A percentile compares a stretch with the other conserved stretches of the same genome.
phyloP scores from a whole-genome alignment of 345 rosid genomes.

The Lepidium didymum region DNA sequence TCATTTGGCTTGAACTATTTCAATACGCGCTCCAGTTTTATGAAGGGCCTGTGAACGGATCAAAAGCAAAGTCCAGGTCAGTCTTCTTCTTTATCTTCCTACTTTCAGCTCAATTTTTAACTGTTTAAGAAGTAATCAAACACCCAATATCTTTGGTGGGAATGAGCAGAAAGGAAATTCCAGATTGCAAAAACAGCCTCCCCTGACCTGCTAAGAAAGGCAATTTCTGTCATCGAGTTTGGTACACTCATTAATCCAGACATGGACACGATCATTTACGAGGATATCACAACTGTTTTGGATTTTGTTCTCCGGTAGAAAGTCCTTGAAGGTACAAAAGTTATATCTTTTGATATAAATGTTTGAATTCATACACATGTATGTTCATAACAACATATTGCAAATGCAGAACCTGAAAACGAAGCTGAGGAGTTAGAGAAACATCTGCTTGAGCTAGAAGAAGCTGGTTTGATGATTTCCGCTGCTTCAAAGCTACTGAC shows the following conservation, averaged over 20 bases:
- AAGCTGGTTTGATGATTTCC: slow-evolving; percentile 57
- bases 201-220: slow-evolving; percentile 56
- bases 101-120: not conserved
- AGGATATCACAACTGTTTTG: slow-evolving; percentile 50
- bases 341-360: not conserved
- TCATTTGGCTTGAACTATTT: slow-evolving; percentile 9
- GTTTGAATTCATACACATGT: not conserved
- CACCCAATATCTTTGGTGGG: not conserved
- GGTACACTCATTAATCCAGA: slow-evolving; percentile 35
- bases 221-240: slow-evolving; percentile 64
- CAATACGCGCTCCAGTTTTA: slow-evolving; percentile 43
- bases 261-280: slow-evolving; percentile 39
- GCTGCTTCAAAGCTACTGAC: slow-evolving; percentile 69
- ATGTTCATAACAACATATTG: not conserved
- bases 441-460: slow-evolving; percentile 59
- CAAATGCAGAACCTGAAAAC: slow-evolving; percentile 43
- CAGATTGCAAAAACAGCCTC: slow-evolving; percentile 53
- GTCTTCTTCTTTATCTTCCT: slow-evolving; percentile 18
- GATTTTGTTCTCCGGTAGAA: slow-evolving; percentile 53
- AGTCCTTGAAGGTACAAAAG: slow-evolving; percentile 43
- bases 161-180: slow-evolving; percentile 37
- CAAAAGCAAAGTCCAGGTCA: slow-evolving; percentile 38
- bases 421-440: slow-evolving; percentile 50
- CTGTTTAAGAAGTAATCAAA: not conserved
- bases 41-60: slow-evolving; percentile 52